Evolutionary conservation across 1,284 basidiomycete species (phyloP).

Genomic region (Trichosporon sp.): DNA sequence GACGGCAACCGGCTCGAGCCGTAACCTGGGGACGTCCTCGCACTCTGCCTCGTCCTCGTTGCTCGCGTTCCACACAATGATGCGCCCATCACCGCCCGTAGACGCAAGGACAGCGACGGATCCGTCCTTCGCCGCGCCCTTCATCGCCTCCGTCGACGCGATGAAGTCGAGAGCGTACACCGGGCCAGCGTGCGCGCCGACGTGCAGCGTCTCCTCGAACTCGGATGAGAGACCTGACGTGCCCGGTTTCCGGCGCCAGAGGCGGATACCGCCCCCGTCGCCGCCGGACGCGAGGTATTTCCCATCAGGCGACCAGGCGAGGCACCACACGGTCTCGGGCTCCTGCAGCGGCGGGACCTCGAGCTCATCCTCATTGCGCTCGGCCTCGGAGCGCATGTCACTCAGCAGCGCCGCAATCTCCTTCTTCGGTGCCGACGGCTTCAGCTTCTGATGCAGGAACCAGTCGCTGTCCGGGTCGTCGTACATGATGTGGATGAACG

Average conservation of each 20-base stretch:
- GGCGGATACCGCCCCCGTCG: constrained; percentile 51
- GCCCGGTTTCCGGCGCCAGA: constrained; percentile 47
- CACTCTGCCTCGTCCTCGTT: constrained; percentile 38
- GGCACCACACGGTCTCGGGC: constrained; percentile 76
- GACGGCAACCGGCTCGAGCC: constrained; percentile 28
- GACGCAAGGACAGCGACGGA: constrained; percentile 53
- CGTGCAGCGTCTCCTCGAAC: constrained; percentile 37
- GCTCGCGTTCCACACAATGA: constrained; percentile 50
- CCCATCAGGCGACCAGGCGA: constrained; percentile 73
- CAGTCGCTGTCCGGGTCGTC: constrained; percentile 95
- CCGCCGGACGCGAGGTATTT: constrained; percentile 65
- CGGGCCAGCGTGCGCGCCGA: constrained; percentile 39
- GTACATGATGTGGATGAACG: constrained; percentile 87
- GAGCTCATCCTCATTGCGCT: constrained; percentile 29
- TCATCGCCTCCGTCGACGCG: constrained; percentile 1
- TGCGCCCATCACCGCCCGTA: constrained; percentile 56
- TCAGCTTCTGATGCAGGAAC: constrained; percentile 78
- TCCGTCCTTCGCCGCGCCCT: constrained; percentile 18
- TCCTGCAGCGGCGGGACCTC: constrained; percentile 44
- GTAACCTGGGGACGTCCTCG: constrained; percentile 3
- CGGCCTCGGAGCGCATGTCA: constrained; percentile 14
- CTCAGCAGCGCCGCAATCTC: constrained; percentile 15
- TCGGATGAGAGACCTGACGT: constrained; percentile 33
- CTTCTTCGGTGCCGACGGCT: constrained; percentile 62
- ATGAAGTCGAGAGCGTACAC: constrained; percentile 42